A percentile compares a stretch with the other conserved stretches of the same genome.
Conservation (phyloP, 192 early-diverging fungal species). For the Backusella psychrophila region DNA sequence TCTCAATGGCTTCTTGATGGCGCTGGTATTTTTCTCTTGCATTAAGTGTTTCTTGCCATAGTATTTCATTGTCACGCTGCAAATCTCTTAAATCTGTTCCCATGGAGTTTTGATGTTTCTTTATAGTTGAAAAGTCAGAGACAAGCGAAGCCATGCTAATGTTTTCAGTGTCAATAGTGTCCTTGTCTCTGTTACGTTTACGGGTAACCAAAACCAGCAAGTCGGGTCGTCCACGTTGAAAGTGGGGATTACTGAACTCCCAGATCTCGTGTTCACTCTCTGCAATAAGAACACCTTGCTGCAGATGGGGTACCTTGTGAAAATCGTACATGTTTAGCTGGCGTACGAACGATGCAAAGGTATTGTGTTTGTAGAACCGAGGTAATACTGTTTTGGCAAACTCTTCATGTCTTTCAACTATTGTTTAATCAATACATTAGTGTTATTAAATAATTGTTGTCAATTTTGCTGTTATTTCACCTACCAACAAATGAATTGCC, state of each 20-base stretch:
- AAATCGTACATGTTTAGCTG: slow-evolving; percentile 98
- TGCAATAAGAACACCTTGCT: slow-evolving; percentile 82
- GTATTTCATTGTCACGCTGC: slow-evolving; percentile 81
- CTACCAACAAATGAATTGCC: slow-evolving; percentile 84
- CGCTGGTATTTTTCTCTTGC: slow-evolving; percentile 77
- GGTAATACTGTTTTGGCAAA: slow-evolving; percentile 85
- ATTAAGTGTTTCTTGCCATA: slow-evolving; percentile 83
- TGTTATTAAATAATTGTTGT: background rate
- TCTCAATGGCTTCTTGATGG: slow-evolving; percentile 92
- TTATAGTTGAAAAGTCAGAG: slow-evolving; percentile 83
- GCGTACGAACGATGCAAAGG: slow-evolving; percentile 87
- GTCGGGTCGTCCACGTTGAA: slow-evolving; percentile 87
- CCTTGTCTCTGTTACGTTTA: slow-evolving; percentile 54
- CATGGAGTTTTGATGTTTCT: slow-evolving; percentile 89
- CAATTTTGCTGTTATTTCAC: background rate
- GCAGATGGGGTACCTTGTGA: slow-evolving; percentile 93
- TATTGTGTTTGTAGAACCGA: slow-evolving; percentile 89
- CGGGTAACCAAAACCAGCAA: slow-evolving; percentile 84
- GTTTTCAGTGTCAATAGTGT: slow-evolving; percentile 36
- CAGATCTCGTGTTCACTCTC: slow-evolving; percentile 78
- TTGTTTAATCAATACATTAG: background rate
- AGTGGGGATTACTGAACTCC: slow-evolving; percentile 92
- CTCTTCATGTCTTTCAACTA: slow-evolving; percentile 67
- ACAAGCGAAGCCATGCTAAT: slow-evolving; percentile 52
- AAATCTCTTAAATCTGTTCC: slow-evolving; percentile 82